Evolutionary conservation across 2,329 filamentous ascomycete species (phyloP), one percentile per base, ranked within the genome.

Genomic region (Emmonsia crescens): DNA sequence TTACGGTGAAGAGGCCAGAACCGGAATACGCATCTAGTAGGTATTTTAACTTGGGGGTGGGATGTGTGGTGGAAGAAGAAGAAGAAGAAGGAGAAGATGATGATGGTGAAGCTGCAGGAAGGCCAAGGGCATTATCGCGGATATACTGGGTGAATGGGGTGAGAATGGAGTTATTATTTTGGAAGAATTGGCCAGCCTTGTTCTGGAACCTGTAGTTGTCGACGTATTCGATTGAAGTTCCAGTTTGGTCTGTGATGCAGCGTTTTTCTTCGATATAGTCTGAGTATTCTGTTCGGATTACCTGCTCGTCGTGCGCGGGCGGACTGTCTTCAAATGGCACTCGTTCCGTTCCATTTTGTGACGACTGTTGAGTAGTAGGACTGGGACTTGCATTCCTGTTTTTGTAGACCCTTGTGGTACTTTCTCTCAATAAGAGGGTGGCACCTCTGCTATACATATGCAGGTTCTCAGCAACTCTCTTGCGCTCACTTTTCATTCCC

Each of bases 91-190:
- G 1, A 6, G 44, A 24, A 4, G 40, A 29, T 49, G 46, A 49
- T 16, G 24, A 27, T 16, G 46, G 1, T 24, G 44, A 24, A 12
- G 16, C 10, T 36, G 67, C 48, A 27, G 61, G 58, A 33, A 81
- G 76, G 0, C 85, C 86, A 1, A 92, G 80, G 70, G 93, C 89
- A 74, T 88, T 84, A 44, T 88, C 81, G 65, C 91, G 89, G 72
- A 97, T 89, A 78, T 95, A 96, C 66, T 85, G 82, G 16, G 91
- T 96, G 76, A 97, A 96, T 19, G 80, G 77, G 36, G 89, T 85
- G 29, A 99, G 86, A 76, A 99, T 97, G 61, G 91, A 95, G 80
- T 97, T 97, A 83, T 99, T 99, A 82, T 99, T 99, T 73, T 99
- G 94, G 83, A 99, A 99, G 79, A 99, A 99, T 59, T 90, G 86